Evolutionary conservation across 2,329 filamentous ascomycete genomes (phyloP), one percentile per base, ranked within the genome.

Genomic region (Penicillium italicum): DNA sequence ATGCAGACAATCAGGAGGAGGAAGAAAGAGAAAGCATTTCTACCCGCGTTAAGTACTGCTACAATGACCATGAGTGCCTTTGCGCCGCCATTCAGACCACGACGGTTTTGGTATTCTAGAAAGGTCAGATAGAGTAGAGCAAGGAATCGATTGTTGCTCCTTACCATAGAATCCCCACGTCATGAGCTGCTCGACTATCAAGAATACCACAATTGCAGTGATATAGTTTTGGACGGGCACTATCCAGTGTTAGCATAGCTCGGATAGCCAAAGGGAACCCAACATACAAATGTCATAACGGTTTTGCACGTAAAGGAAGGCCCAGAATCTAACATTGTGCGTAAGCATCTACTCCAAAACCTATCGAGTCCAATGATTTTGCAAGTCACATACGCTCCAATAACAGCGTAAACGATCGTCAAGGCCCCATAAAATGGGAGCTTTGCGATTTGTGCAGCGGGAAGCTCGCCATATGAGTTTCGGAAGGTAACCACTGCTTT

Each of bases 11-110:
- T 97, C 50, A 99, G 85, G 9, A 99, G 82, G 47, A 99, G 80
- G 80, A 99, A 99, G 80, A 99, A 99, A 0, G 93, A 97, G 73
- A 99, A 97, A 0, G 93, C 97, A 75, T 97, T 99, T 61, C 94
- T 85, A 53, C 87, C 92, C 5, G 94, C 94, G 70, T 96, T 97
- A 42, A 99, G 81, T 24, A 97, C 82, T 36, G 91, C 91, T n/a
- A 97, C 93, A 24, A 97, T 77, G 18, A 97, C 85, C 76, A 99
- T 88, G 54, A 97, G 80, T 6, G 88, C 88, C 72, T 95, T 96
- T 55, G 91, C 86, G 42, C 90, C 86, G 2, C 88, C 73, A 69
- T 91, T 96, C 50, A 90, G 85, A 38, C 94, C 94, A 69, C 96
- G 85, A 37, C 88, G 84, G 73, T 99, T 99, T 70, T 96, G 85